Conservation (phyloP, 257 asterid genomes). For the Nicotiana benthamiana region DNA sequence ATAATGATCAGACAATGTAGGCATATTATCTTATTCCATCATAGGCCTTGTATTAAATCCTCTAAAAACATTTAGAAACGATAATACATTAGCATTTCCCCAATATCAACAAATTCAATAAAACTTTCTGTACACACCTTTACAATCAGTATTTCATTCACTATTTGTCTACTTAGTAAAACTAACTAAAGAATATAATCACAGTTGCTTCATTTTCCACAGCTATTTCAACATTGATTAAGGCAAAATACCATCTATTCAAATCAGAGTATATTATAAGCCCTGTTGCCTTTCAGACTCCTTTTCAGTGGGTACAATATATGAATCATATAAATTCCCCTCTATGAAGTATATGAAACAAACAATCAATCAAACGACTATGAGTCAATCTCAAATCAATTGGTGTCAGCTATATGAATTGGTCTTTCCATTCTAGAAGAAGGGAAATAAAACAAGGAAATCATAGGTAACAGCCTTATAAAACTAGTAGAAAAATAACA, state of each 20-base stretch:
- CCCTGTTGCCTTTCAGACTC: neutral
- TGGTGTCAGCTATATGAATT: too few species aligned
- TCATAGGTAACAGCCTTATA: neutral
- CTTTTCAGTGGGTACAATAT: neutral
- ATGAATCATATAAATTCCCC: neutral
- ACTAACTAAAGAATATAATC: neutral
- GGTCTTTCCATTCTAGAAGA: too few species aligned
- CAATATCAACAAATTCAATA: too few species aligned
- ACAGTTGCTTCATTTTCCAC: neutral
- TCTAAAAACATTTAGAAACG: neutral
- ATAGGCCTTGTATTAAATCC: neutral
- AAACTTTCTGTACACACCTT: neutral
- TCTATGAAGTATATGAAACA: neutral
- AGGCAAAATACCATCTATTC: neutral
- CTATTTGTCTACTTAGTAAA: neutral
- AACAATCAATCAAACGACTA: too few species aligned
- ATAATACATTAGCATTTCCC: too few species aligned
- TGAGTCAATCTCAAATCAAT: too few species aligned
- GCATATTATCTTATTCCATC: neutral
- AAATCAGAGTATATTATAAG: neutral
- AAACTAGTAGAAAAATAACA: neutral
- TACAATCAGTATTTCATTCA: neutral
- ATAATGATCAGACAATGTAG: slow-evolving; percentile 6
- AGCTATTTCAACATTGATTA: neutral
- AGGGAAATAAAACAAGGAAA: too few species aligned